Evolutionary conservation across 2,329 filamentous ascomycete genomes (phyloP).

Genomic region (Aspergillus pseudoglaucus): DNA sequence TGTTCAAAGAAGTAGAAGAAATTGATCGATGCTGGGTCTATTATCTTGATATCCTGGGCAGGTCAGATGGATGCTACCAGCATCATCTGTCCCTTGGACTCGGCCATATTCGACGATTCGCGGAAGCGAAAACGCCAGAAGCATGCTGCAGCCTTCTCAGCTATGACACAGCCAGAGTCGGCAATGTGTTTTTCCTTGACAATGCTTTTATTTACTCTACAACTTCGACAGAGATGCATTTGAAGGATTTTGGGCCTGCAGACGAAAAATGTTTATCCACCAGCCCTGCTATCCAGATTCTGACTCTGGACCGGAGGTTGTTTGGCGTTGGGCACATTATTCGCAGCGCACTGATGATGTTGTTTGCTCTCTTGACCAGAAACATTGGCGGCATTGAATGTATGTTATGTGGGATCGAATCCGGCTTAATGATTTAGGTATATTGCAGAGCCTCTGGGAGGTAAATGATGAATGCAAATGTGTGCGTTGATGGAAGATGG

Average conservation of each 20-base stretch:
- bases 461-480: no score
- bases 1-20: not conserved
- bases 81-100: not conserved
- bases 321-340: not conserved
- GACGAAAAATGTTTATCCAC: not conserved
- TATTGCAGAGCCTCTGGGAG: not conserved
- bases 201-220: no score
- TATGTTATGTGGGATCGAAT: not conserved
- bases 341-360: not conserved
- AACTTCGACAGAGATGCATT: no score
- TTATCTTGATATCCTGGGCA: not conserved
- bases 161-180: not conserved
- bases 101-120: not conserved
- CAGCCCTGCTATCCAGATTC: not conserved
- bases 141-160: no score
- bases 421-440: not conserved
- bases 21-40: not conserved
- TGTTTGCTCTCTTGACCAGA: not conserved
- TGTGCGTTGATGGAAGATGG: no score
- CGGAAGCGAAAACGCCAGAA: not conserved
- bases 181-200: not conserved
- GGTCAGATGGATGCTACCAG: not conserved
- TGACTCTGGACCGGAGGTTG: not conserved
- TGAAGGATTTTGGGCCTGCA: not conserved
- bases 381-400: not conserved